These are phyloP conservation scores for Morella rubra DNA, from an alignment of 306 rosid genomes.

Conservation along the genomic window DNA sequence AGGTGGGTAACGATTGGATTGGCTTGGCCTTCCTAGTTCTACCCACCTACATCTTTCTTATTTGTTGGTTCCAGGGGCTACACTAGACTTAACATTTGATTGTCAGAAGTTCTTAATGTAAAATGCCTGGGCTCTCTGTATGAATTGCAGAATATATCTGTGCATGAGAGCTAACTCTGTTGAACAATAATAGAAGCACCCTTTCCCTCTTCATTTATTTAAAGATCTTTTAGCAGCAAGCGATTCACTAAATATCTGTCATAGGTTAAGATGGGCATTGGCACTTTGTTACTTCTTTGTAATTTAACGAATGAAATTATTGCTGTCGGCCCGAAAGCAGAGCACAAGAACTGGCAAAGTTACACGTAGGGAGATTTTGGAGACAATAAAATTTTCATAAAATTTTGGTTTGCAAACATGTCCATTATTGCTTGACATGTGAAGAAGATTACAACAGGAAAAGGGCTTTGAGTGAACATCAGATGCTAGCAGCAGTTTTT, in stretches of 20 bases:
- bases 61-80: constrained; percentile 42
- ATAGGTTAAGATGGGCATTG: neutral
- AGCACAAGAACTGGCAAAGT: too few species aligned
- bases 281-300: too few species aligned
- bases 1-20: constrained; percentile 38
- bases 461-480: too few species aligned
- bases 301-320: too few species aligned
- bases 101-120: constrained; percentile 12
- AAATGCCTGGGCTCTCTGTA: constrained; percentile 2
- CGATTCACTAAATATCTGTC: neutral
- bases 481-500: too few species aligned
- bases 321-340: too few species aligned
- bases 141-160: neutral
- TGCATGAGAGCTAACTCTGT: constrained; percentile 17
- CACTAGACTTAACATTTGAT: constrained; percentile 32
- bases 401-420: too few species aligned
- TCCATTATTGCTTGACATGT: too few species aligned
- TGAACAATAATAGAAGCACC: constrained; percentile 16
- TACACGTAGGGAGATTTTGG: too few species aligned
- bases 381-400: too few species aligned
- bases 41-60: constrained; percentile 36
- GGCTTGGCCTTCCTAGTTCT: constrained; percentile 35
- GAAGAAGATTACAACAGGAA: too few species aligned
- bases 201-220: neutral
- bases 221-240: neutral